phyloP scores from a whole-genome alignment of 1,284 basidiomycete genomes.

The Ceratobasidium sp. region DNA sequence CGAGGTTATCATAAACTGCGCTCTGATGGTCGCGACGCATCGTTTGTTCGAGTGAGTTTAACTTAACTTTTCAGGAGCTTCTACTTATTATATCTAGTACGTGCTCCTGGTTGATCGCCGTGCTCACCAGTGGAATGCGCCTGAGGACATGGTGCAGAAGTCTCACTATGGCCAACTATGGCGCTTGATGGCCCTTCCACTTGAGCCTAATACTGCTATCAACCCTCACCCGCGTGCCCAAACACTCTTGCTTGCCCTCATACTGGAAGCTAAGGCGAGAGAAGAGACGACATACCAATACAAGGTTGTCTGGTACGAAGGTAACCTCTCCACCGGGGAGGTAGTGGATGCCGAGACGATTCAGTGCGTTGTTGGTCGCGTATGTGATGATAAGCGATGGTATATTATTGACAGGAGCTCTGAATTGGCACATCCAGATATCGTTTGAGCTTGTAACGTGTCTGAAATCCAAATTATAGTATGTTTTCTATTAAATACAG shows the following conservation, averaged over 20 bases:
- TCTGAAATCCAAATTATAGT: no score
- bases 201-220: conserved; percentile 47
- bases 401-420: conserved; percentile 51
- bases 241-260: conserved; percentile 12
- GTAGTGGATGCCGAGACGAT: conserved; percentile 45
- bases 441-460: no score
- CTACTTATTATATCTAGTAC: background rate
- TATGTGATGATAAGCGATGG: conserved; percentile 47
- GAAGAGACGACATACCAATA: conserved; percentile 26
- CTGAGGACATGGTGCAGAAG: background rate
- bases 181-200: background rate
- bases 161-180: conserved; percentile 47
- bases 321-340: conserved; percentile 13
- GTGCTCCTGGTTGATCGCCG: background rate
- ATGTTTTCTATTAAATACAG: no score
- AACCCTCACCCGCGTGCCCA: conserved; percentile 44
- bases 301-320: conserved; percentile 19
- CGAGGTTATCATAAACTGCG: conserved; percentile 1
- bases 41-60: conserved; percentile 5
- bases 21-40: background rate
- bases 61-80: background rate
- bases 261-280: conserved; percentile 17
- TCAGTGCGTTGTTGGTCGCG: conserved; percentile 46
- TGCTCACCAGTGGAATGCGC: background rate
- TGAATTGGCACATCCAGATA: no score